Evolutionary conservation across 345 rosid species (phyloP), one percentile per base, ranked within the genome.

Genomic region (Euphorbia lathyris): DNA sequence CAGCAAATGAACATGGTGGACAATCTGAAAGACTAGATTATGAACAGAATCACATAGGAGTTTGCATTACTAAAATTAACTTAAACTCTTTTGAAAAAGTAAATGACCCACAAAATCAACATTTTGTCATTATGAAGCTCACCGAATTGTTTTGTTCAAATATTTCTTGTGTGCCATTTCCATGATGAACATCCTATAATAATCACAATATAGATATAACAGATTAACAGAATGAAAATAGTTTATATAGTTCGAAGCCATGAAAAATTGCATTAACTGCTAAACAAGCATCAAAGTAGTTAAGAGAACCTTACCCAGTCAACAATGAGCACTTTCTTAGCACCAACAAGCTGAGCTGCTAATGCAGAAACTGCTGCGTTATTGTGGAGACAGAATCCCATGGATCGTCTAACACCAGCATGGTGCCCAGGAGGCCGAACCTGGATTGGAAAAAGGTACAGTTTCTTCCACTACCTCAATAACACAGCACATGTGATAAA

Each of bases 341-440:
- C 97, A 68, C 98, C 99, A 13, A 96, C 96, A 84, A 75, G 86
- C 80, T 87, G 96, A 67, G 96, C 96, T 64, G 92, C 93, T 75
- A 92, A 79, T 43, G 94, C 96, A 81, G 99, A 96, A 78, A 92
- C 83, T 5, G 99, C 99, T 73, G 99, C 98, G 86, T 95, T 95
- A 72, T 95, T 92, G 85, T 95, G 99, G 66, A 95, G 98, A 84
- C 99, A 95, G 80, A 95, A 95, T 65, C 99, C 98, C 97, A 92
- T 92, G 48, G 98, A 86, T 67, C 92, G 93, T 69, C 73, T 85
- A 69, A 92, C 77, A 69, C 98, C 97, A 74, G 98, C 99, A 88
- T 95, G 99, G 81, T 95, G 99, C 50, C 99, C 99, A 1, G 99
- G 99, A 63, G 99, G 99, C 38, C 99, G 86, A 62, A 95, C 92